Percentiles rank a stretch among this genome's conserved stretches.
These are phyloP conservation scores for Backusella tuberculispora DNA, from an alignment of 192 early-diverging fungal species.

Conservation along the genomic window DNA sequence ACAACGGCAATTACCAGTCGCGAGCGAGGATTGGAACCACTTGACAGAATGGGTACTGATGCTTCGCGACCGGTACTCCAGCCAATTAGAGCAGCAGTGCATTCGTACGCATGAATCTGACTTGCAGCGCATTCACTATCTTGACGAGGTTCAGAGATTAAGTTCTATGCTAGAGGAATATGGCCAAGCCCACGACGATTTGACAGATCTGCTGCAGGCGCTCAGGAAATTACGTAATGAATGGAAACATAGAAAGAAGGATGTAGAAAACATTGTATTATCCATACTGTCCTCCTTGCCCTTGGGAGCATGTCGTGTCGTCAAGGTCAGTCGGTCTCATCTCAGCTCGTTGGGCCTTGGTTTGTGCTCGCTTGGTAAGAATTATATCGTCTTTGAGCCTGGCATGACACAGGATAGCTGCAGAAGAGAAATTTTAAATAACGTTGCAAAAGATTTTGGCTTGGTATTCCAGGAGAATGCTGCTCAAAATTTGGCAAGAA, in stretches of 20 bases:
- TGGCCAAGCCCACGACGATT: conserved; percentile 26
- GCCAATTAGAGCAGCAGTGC: conserved; percentile 10
- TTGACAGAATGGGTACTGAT: conserved; percentile 22
- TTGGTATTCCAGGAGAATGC: conserved; percentile 29
- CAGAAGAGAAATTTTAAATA: conserved; percentile 11
- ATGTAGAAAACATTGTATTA: conserved; percentile 24
- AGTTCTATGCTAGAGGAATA: conserved; percentile 10
- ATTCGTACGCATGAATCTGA: conserved; percentile 13
- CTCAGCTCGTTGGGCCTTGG: not conserved
- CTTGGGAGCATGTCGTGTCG: not conserved
- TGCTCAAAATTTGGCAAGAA: conserved; percentile 27
- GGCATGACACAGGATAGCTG: not conserved
- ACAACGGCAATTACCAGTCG: conserved; percentile 12
- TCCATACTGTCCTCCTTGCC: conserved; percentile 15
- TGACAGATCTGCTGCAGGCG: conserved; percentile 10
- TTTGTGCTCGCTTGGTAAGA: conserved; percentile 16
- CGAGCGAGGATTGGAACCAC: conserved; percentile 10
- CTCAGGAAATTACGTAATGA: conserved; percentile 20
- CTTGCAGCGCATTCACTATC: not conserved
- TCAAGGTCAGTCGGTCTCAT: conserved; percentile 14
- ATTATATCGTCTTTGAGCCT: conserved; percentile 26
- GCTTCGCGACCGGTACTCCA: conserved; percentile 11
- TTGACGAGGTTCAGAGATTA: conserved; percentile 6
- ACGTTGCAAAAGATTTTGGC: conserved; percentile 21
- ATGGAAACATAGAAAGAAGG: conserved; percentile 25